Percentiles rank a stretch among this genome's conserved stretches.
Evolutionary conservation across 805 yeast genomes (phyloP).

Genomic region (Candida sanyiensis): DNA sequence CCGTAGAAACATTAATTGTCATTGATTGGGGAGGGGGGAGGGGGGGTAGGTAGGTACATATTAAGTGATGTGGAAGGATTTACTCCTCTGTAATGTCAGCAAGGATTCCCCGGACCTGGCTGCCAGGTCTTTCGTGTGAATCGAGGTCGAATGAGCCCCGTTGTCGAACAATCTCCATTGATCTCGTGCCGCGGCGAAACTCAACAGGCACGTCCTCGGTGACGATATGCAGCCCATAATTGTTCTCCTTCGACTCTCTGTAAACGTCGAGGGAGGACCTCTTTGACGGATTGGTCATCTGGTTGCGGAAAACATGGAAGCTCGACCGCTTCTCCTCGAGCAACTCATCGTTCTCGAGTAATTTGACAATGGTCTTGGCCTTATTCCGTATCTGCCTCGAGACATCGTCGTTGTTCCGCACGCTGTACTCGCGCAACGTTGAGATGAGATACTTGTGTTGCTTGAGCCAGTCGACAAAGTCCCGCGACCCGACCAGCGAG

Average conservation of each 20-base stretch:
- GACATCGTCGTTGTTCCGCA: constrained; percentile 24
- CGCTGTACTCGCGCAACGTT: constrained; percentile 27
- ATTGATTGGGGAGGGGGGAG: no score
- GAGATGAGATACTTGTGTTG: constrained; percentile 32
- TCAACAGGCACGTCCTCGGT: constrained; percentile 8
- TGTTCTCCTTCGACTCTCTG: constrained; percentile 10
- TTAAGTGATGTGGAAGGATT: no score
- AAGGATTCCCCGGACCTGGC: constrained; percentile 7
- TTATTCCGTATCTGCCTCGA: constrained; percentile 34
- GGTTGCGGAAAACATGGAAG: constrained; percentile 35
- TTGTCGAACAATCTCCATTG: constrained; percentile 25
- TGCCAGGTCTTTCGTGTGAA: constrained; percentile 6
- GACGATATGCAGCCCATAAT: neutral
- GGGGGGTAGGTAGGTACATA: no score
- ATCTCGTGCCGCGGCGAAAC: constrained; percentile 20
- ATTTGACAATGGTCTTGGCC: constrained; percentile 30
- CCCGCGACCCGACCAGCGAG: constrained; percentile 47
- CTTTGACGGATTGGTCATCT: constrained; percentile 36
- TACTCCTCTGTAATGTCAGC: constrained; percentile 22
- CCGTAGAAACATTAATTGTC: no score
- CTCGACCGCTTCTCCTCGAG: constrained; percentile 36
- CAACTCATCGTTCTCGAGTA: constrained; percentile 29
- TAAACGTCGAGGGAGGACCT: constrained; percentile 23
- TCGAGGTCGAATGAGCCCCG: constrained; percentile 1
- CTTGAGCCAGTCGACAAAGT: constrained; percentile 43